A percentile compares a stretch with the other conserved stretches of the same genome.
Evolutionary conservation across 1,139 yeast genomes (phyloP).

Genomic region (Scheffersomyces insectosa): DNA sequence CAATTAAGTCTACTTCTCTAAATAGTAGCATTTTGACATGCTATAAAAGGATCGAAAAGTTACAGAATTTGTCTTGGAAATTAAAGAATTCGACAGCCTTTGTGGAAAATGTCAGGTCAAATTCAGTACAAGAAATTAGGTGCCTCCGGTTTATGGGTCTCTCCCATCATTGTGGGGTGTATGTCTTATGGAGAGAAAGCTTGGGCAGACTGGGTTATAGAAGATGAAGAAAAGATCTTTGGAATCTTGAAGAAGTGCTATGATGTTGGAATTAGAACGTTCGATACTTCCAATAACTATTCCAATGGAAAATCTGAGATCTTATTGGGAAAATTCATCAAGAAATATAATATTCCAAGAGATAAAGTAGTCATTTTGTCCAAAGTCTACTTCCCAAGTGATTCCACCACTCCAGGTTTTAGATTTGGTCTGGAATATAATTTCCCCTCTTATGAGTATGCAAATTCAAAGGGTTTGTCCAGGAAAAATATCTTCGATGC

Average conservation of each 20-base stretch:
- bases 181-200: conserved; percentile 52
- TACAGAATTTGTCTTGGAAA: too few species aligned
- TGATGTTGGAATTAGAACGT: conserved; percentile 52
- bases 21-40: too few species aligned
- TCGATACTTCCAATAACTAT: conserved; percentile 53
- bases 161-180: conserved; percentile 56
- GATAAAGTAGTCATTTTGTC: conserved; percentile 47
- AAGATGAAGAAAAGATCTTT: conserved; percentile 29
- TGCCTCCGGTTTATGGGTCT: conserved; percentile 51
- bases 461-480: conserved; percentile 16
- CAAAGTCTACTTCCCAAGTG: conserved; percentile 23
- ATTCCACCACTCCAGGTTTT: conserved; percentile 3
- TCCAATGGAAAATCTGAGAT: conserved; percentile 46
- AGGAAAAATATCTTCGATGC: conserved; percentile 21
- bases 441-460: conserved; percentile 6
- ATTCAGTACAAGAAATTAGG: conserved; percentile 30
- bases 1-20: too few species aligned
- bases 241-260: conserved; percentile 50
- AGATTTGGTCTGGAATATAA: not conserved
- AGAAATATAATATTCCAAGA: conserved; percentile 42
- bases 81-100: too few species aligned
- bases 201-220: conserved; percentile 52
- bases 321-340: conserved; percentile 43
- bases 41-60: too few species aligned
- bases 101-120: not conserved